These are phyloP conservation scores for Patellifolia procumbens DNA, from an alignment of 179 eudicot genomes.

Conservation along the genomic window DNA sequence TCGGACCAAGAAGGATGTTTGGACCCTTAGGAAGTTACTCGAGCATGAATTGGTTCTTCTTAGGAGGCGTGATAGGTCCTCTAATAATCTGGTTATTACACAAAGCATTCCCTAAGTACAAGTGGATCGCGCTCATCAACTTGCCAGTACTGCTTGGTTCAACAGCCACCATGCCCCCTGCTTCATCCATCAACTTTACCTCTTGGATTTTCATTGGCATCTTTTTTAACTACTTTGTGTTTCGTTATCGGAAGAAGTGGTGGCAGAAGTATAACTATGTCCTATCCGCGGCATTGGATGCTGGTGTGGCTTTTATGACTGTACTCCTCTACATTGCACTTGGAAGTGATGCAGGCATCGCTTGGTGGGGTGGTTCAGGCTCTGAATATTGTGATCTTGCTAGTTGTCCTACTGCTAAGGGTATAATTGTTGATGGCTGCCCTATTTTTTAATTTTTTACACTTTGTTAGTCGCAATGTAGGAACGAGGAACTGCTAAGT, in stretches of 20 bases:
- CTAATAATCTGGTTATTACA: conserved; percentile 45
- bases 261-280: conserved; percentile 83
- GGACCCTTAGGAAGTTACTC: conserved; percentile 54
- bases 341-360: conserved; percentile 30
- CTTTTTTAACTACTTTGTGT: conserved; percentile 53
- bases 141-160: conserved; percentile 70
- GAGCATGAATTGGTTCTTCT: conserved; percentile 72
- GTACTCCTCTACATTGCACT: conserved; percentile 56
- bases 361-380: conserved; percentile 66
- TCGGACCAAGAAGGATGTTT: conserved; percentile 69
- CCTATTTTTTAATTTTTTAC: conserved; percentile 36
- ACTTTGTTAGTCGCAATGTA: too few species aligned
- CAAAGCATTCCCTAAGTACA: conserved; percentile 55
- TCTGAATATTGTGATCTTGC: conserved; percentile 71
- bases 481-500: too few species aligned
- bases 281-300: conserved; percentile 70
- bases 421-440: conserved; percentile 56
- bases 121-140: conserved; percentile 68
- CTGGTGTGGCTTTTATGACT: conserved; percentile 77
- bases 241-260: conserved; percentile 59
- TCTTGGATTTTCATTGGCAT: conserved; percentile 59
- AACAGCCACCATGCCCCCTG: conserved; percentile 69
- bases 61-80: conserved; percentile 48
- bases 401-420: conserved; percentile 71
- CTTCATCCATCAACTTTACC: conserved; percentile 61